Evolutionary conservation across 192 early-diverging fungal species (phyloP).

Genomic region (Linnemannia zychae): DNA sequence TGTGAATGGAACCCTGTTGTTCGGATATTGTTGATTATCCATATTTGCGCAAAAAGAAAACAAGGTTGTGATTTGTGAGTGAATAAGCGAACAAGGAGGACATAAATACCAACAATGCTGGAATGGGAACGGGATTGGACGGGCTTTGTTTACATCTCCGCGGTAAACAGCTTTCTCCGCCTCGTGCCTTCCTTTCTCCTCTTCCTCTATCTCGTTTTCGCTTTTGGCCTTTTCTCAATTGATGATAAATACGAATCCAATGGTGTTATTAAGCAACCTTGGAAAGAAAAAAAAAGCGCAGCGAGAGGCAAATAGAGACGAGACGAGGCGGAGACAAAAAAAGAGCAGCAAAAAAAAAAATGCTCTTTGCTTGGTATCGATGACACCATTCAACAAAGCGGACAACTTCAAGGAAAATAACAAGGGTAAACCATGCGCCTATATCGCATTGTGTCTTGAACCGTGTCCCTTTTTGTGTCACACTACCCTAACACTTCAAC

Average conservation of each 20-base stretch:
- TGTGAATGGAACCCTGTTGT: neutral
- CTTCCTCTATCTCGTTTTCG: neutral
- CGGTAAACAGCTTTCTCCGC: slow-evolving; percentile 4
- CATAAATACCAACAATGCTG: neutral
- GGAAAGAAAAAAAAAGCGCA: neutral
- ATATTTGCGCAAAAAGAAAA: neutral
- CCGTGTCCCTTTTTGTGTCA: slow-evolving; percentile 2
- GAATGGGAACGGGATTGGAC: no score
- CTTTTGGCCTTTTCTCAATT: neutral
- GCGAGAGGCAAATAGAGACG: neutral
- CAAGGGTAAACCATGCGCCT: slow-evolving; percentile 8
- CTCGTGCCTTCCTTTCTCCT: neutral
- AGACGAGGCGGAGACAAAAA: neutral
- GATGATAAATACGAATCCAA: neutral
- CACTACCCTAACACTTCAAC: neutral
- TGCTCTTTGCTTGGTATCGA: slow-evolving; percentile 1
- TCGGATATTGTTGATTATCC: slow-evolving; percentile 9
- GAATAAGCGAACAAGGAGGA: neutral
- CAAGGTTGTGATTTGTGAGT: neutral
- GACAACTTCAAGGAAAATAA: neutral
- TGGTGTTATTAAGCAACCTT: no score
- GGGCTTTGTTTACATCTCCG: slow-evolving; percentile 6
- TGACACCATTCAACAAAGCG: neutral
- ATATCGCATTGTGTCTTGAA: slow-evolving; percentile 2
- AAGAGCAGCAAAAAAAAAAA: neutral